These are phyloP conservation scores for Picea sitchensis DNA, from an alignment of 75 land plant species.

Conservation along the genomic window DNA sequence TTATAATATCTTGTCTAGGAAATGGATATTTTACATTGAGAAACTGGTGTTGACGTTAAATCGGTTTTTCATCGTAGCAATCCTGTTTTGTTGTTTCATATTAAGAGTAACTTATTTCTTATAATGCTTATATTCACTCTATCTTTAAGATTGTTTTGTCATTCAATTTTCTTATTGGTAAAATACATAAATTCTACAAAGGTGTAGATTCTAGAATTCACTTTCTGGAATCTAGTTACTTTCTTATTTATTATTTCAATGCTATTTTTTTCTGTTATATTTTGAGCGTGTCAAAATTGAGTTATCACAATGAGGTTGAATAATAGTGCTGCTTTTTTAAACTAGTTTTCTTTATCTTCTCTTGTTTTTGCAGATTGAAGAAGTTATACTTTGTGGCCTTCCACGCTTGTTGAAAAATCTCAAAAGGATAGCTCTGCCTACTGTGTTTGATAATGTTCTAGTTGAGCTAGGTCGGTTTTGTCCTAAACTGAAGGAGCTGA, in stretches of 20 bases:
- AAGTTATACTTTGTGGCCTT: conserved; percentile 21
- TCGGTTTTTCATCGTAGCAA: too few species aligned
- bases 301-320: too few species aligned
- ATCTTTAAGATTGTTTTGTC: neutral
- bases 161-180: neutral
- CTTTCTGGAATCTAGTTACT: too few species aligned
- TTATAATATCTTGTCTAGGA: neutral
- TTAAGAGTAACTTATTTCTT: too few species aligned
- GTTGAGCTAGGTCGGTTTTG: conserved; percentile 27
- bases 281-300: too few species aligned
- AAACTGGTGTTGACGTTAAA: neutral
- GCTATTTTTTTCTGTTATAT: too few species aligned
- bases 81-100: too few species aligned
- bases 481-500: conserved; percentile 22
- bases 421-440: conserved; percentile 31
- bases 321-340: neutral
- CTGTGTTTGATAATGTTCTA: conserved; percentile 27
- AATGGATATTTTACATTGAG: neutral
- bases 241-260: too few species aligned
- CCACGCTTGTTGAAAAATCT: conserved; percentile 19
- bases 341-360: neutral
- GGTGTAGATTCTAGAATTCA: too few species aligned
- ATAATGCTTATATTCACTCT: too few species aligned
- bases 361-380: conserved; percentile 19
- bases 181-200: too few species aligned